These are phyloP conservation scores for Chaetomiaceae sp. DNA, from an alignment of 2,329 filamentous ascomycete species.

Conservation along the genomic window DNA sequence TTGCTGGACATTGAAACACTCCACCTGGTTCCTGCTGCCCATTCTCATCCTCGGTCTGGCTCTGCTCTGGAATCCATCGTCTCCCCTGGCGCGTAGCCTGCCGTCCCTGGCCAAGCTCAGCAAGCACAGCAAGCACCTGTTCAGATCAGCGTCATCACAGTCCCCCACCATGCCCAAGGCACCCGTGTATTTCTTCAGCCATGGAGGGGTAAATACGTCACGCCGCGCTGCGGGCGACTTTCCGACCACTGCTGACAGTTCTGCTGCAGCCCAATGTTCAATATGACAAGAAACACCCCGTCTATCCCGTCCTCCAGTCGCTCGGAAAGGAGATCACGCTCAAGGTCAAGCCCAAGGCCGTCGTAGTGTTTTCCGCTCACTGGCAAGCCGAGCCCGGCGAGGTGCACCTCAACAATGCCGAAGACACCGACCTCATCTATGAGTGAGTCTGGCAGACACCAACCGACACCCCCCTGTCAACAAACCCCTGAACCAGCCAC, in stretches of 20 bases:
- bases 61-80: slow-evolving; percentile 11
- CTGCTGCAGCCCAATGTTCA: slow-evolving; percentile 38
- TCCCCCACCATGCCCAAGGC: slow-evolving; percentile 25
- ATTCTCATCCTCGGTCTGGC: slow-evolving; percentile 21
- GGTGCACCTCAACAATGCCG: slow-evolving; percentile 61
- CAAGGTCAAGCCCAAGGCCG: slow-evolving; percentile 62
- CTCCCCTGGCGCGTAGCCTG: slow-evolving; percentile 5
- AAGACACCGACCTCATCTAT: slow-evolving; percentile 61
- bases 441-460: slow-evolving; percentile 40
- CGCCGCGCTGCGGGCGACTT: too few relatives aligned
- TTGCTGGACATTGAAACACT: slow-evolving; percentile 11
- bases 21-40: slow-evolving; percentile 13
- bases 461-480: not conserved
- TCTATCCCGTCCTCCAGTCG: slow-evolving; percentile 55
- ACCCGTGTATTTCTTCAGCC: slow-evolving; percentile 46
- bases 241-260: too few relatives aligned
- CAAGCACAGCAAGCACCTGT: slow-evolving; percentile 7
- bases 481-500: too few relatives aligned
- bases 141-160: slow-evolving; percentile 6
- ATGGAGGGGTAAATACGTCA: slow-evolving; percentile 38
- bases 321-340: slow-evolving; percentile 66
- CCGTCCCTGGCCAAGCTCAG: slow-evolving; percentile 11
- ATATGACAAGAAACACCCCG: slow-evolving; percentile 57
- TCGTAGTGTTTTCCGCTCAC: slow-evolving; percentile 72
- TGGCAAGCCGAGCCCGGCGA: slow-evolving; percentile 57